A percentile compares a stretch with the other conserved stretches of the same genome.
Evolutionary conservation across 345 rosid species (phyloP).

Genomic region (Linum lewisii): DNA sequence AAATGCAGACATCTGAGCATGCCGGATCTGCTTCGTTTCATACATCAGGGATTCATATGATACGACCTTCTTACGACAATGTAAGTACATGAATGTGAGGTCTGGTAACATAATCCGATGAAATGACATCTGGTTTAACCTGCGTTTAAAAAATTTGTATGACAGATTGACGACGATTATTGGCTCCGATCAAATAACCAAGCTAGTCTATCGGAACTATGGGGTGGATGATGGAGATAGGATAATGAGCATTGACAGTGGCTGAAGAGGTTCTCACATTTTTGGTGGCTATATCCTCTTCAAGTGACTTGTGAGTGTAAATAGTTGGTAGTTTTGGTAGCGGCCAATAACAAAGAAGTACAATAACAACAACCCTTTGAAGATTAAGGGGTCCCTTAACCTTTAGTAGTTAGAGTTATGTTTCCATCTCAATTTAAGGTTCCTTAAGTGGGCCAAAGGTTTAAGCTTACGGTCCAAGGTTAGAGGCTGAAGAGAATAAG

Average conservation of each 20-base stretch:
- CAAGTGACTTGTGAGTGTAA: neutral
- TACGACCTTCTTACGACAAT: constrained; percentile 40
- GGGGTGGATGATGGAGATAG: constrained; percentile 29
- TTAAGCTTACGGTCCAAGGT: too few relatives aligned
- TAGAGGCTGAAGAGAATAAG: too few relatives aligned
- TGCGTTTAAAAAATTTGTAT: constrained; percentile 7
- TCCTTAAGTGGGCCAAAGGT: too few relatives aligned
- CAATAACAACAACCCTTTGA: too few relatives aligned
- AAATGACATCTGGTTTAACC: neutral
- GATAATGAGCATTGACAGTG: constrained; percentile 5
- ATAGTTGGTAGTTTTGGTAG: neutral
- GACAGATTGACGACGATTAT: constrained; percentile 54
- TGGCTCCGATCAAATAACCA: constrained; percentile 52
- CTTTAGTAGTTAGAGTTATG: too few relatives aligned
- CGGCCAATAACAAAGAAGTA: too few relatives aligned
- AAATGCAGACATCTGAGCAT: neutral
- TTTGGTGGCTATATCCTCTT: too few relatives aligned
- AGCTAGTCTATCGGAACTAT: constrained; percentile 46
- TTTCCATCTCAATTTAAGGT: too few relatives aligned
- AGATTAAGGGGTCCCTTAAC: too few relatives aligned
- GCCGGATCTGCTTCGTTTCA: neutral
- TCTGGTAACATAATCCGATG: neutral
- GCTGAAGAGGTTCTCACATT: neutral
- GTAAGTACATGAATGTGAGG: constrained; percentile 27
- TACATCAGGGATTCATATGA: constrained; percentile 40